Evolutionary conservation across 495 filamentous ascomycete species (phyloP), one percentile per base, ranked within the genome.

Genomic region (Talaromyces wortmannii): DNA sequence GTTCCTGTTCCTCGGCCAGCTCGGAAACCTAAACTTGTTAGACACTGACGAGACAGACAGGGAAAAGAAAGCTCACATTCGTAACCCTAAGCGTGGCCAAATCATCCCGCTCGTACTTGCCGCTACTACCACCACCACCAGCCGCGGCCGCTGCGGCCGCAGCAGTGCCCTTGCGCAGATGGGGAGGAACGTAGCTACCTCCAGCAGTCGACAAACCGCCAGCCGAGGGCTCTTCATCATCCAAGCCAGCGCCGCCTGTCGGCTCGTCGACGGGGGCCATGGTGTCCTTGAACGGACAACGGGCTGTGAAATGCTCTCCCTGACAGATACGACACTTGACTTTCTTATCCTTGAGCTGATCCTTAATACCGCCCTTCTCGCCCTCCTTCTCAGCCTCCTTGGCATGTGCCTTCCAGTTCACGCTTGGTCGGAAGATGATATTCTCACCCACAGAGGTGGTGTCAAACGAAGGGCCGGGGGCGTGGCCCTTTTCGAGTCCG

Each of bases 301-400:
- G 83, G 31, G 92, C 91, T 4, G 94, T 98, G 77, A 96, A 98
- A 80, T 98, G 94, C 76, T 97, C 95, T 61, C 95, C 94, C 70
- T 85, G 88, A 75, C 94, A 98, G 67, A 98, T 97, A 78, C 94
- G 85, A 74, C 94, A 98, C 81, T 97, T 97, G 76, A 98, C 95
- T 81, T 96, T 96, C 83, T 96, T 96, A 74, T 96, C 90, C 84
- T 92, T 96, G 56, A 97, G 79, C 79, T 90, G 83, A 61, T 91
- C 90, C 78, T 91, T 94, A 78, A 96, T 85, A 63, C 80, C 81
- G 48, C 74, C 74, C 70, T 77, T 81, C 70, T 91, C 90, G 61
- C 73, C 75, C 54, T 83, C 83, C 78, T 90, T 89, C 74, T 87
- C 83, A 57, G 84, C 86, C 71, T 92, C 89, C 76, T 88, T 88